Evolutionary conservation across 148 eudicot species (phyloP).

Genomic region (Spergularia marina): DNA sequence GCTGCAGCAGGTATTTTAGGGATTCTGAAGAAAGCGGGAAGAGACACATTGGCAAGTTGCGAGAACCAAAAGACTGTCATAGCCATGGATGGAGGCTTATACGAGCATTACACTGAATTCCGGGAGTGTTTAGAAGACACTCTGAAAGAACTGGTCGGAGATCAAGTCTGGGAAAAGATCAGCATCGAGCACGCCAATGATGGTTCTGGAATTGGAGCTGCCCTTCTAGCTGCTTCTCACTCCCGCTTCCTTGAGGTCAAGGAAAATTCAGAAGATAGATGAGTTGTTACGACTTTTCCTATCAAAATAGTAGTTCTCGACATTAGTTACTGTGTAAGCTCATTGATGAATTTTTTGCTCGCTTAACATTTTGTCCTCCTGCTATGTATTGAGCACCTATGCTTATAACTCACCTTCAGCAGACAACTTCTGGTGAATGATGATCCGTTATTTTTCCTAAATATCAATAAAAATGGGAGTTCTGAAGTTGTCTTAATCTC

Average conservation of each 20-base stretch:
- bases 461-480: background rate
- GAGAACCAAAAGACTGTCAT: constrained; percentile 41
- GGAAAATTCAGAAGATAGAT: constrained; percentile 15
- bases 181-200: constrained; percentile 56
- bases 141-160: constrained; percentile 53
- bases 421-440: background rate
- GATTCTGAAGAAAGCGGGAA: constrained; percentile 60
- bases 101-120: constrained; percentile 67
- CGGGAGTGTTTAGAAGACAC: constrained; percentile 54
- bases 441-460: background rate
- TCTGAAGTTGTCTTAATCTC: background rate
- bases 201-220: constrained; percentile 80
- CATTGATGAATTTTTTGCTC: constrained; percentile 15
- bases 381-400: background rate
- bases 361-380: background rate
- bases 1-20: constrained; percentile 68
- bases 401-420: too few species aligned
- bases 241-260: constrained; percentile 39
- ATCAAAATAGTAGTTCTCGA: background rate
- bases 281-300: background rate
- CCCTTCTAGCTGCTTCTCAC: constrained; percentile 76
- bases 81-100: constrained; percentile 78
- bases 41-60: constrained; percentile 39
- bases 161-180: constrained; percentile 36
- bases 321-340: background rate